These are phyloP conservation scores for Calonectria pauciramosa DNA, from an alignment of 2,329 filamentous ascomycete genomes.

Conservation along the genomic window DNA sequence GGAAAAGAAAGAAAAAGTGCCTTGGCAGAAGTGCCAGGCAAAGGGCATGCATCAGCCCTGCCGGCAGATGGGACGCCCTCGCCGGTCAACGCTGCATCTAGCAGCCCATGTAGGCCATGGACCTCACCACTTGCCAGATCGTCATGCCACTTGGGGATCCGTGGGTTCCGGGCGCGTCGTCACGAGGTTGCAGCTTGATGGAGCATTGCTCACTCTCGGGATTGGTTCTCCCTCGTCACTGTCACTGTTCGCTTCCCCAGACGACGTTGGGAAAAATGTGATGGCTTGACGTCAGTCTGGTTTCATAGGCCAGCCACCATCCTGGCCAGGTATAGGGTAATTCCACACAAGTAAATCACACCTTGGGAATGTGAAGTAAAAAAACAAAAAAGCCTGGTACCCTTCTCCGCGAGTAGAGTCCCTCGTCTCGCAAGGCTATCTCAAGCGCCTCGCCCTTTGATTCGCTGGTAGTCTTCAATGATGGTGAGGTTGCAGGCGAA, in stretches of 20 bases:
- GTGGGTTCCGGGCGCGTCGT: not conserved
- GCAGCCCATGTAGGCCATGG: not conserved
- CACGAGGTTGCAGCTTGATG: slow-evolving; percentile 9
- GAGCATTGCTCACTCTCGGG: not conserved
- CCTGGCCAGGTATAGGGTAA: not conserved
- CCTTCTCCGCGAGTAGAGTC: not conserved
- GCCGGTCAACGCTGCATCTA: not conserved
- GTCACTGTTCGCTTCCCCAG: not conserved
- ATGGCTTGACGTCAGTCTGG: slow-evolving; percentile 42
- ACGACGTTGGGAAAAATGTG: not conserved
- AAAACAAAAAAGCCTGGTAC: not conserved
- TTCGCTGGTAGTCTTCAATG: slow-evolving; percentile 9
- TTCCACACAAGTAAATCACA: not conserved
- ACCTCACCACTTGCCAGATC: not conserved
- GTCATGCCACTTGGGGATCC: slow-evolving; percentile 13
- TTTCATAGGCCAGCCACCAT: slow-evolving; percentile 15
- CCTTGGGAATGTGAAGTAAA: not conserved
- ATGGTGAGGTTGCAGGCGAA: not conserved
- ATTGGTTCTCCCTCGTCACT: not conserved
- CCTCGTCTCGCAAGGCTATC: not conserved
- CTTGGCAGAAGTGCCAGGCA: not conserved
- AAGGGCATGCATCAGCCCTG: slow-evolving; percentile 11
- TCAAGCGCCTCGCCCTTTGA: not conserved
- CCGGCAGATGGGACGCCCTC: slow-evolving; percentile 11
- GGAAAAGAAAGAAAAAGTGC: not conserved